phyloP scores from a whole-genome alignment of 2,329 filamentous ascomycete genomes.

The Trichocomaceae sp. region DNA sequence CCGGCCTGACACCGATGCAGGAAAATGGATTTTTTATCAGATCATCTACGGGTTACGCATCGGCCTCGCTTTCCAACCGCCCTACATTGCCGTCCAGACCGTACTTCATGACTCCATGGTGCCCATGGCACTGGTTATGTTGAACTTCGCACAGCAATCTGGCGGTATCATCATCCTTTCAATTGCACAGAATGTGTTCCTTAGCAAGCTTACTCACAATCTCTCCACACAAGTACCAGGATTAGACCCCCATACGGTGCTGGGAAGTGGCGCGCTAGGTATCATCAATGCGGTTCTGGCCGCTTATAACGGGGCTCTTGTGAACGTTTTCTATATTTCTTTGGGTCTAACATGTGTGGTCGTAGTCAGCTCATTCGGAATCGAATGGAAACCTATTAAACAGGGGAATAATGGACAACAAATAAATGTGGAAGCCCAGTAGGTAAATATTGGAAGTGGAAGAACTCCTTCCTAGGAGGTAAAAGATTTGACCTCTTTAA shows the following conservation, averaged over 20 bases:
- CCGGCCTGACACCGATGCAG: constrained; percentile 17
- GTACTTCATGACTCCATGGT: neutral
- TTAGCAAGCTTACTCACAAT: neutral
- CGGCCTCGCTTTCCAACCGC: neutral
- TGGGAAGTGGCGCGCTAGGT: neutral
- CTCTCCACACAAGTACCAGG: neutral
- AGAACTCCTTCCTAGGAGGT: too few species aligned
- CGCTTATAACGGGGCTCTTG: neutral
- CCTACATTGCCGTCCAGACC: neutral
- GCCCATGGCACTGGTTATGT: neutral
- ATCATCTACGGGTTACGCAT: constrained; percentile 3
- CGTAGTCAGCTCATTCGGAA: neutral
- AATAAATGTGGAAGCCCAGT: too few species aligned
- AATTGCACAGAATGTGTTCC: constrained; percentile 1
- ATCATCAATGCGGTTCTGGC: neutral
- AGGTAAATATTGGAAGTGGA: too few species aligned
- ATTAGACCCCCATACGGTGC: neutral
- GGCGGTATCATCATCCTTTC: neutral
- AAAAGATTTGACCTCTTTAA: too few species aligned
- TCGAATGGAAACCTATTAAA: neutral
- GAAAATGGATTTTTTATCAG: constrained; percentile 23
- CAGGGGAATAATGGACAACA: neutral
- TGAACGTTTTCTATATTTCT: neutral
- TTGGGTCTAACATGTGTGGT: neutral
- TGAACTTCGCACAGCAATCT: neutral